Evolutionary conservation across 345 rosid species (phyloP), one percentile per base, ranked within the genome.

Genomic region (Arabidopsis arenosa): DNA sequence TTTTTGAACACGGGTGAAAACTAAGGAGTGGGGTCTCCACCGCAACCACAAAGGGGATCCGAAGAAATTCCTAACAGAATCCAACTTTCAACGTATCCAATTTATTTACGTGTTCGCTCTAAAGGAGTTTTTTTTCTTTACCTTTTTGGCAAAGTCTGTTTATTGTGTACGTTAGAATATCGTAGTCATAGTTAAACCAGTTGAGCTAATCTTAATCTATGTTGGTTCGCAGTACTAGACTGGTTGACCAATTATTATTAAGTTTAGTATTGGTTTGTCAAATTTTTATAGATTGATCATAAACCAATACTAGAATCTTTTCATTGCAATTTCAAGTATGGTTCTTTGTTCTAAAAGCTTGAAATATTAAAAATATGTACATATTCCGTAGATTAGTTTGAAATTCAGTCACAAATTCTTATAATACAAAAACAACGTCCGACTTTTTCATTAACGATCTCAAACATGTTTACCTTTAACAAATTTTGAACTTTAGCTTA

Each of bases 21-120:
- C 60, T 44, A 58, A 47, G 39, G 55, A 30, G 80, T 76, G 80
- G 58, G 80, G 80, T 76, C 80, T 76, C 69, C 48, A 69, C 70
- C 51, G 15, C 75, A 62, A 76, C 79, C 21, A 63, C 65, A 55
- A 63, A 76, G 70, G 69, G 80, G 35, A 76, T 76, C 80, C 75
- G 58, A 70, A 57, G 75, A 76, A 66, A 21, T 35, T 47, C 17
- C 7, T 41, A 63, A 59, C 55, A 40, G 47, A 62, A 53, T 54
- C 75, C 65, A 70, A 2, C 11, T 69, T 30, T 56, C n/a, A 4
- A 58, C 35, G 12, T 10, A 17, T 75, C 5, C 10, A 48, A 26
- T 66, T 35, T 60, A 2, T 36, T 18, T 21, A 54, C 63, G 49
- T 17, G 7, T 57, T 53, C n/a, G 11, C 14, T 53, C 55, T 57